Conservation (phyloP, 208 protist genomes). For the Blastocrithidia nonstop region DNA sequence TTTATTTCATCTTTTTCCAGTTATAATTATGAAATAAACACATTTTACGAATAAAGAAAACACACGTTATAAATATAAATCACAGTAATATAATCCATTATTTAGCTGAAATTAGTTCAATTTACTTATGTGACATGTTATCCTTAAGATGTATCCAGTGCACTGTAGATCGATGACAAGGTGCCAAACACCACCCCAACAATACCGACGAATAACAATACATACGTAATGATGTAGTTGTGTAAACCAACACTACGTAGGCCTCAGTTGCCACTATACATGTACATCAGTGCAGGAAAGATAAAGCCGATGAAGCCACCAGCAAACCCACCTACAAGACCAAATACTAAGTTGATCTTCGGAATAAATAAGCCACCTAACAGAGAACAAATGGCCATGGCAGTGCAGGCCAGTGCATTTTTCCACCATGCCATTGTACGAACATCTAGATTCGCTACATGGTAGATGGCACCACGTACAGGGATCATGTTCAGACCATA, state of each 20-base stretch:
- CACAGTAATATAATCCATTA: too few relatives aligned
- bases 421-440: conserved; percentile 18
- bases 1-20: too few relatives aligned
- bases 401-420: conserved; percentile 9
- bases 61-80: too few relatives aligned
- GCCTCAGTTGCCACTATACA: conserved; percentile 31
- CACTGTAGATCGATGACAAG: conserved; percentile 31
- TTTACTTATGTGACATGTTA: too few relatives aligned
- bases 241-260: conserved; percentile 13
- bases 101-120: too few relatives aligned
- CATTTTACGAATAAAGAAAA: too few relatives aligned
- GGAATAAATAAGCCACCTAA: conserved; percentile 44
- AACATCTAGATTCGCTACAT: conserved; percentile 11
- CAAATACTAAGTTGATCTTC: conserved; percentile 55
- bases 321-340: conserved; percentile 28
- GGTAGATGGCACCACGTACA: conserved; percentile 21
- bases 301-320: conserved; percentile 51
- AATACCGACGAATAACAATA: conserved; percentile 29
- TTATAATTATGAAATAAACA: too few relatives aligned
- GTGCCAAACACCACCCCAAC: conserved; percentile 43
- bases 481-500: conserved; percentile 27
- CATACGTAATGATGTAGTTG: conserved; percentile 27
- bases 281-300: conserved; percentile 36
- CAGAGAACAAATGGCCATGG: conserved; percentile 12
- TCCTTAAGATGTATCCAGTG: too few relatives aligned